A percentile compares a stretch with the other conserved stretches of the same genome.
phyloP scores from a whole-genome alignment of 2,329 filamentous ascomycete species.

The Calonectria montana region DNA sequence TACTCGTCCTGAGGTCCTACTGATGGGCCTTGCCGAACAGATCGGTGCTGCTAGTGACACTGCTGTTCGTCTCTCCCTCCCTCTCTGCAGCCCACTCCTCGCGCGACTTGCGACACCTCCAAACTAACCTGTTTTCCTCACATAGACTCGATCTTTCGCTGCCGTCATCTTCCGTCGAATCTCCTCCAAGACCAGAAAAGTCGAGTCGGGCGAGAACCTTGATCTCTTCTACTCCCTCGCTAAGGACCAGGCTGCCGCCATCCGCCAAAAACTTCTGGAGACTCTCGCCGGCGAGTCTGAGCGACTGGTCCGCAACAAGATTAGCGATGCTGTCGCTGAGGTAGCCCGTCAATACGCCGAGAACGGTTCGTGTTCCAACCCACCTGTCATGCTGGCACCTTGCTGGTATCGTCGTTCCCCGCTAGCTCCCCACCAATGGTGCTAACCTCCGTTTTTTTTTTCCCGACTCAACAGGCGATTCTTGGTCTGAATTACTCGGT shows the following conservation, averaged over 20 bases:
- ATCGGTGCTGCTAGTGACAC: conserved; percentile 81
- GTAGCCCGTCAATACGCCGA: conserved; percentile 95
- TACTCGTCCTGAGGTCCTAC: conserved; percentile 82
- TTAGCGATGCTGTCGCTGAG: conserved; percentile 97
- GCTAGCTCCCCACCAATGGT: conserved; percentile 20
- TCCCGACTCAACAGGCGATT: conserved; percentile 67
- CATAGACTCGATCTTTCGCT: conserved; percentile 87
- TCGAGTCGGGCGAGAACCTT: conserved; percentile 74
- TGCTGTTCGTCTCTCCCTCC: conserved; percentile 62
- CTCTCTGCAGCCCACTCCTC: not conserved
- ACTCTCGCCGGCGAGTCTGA: conserved; percentile 79
- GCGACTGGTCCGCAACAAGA: conserved; percentile 87
- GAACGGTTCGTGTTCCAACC: conserved; percentile 71
- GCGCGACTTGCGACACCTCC: conserved; percentile 6
- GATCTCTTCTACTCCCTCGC: conserved; percentile 89
- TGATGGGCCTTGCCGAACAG: conserved; percentile 96
- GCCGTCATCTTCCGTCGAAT: conserved; percentile 96
- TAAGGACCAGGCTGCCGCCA: conserved; percentile 78
- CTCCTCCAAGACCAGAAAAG: conserved; percentile 88
- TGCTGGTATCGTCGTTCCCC: not conserved
- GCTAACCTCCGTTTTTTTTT: conserved; percentile 30
- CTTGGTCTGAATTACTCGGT: conserved; percentile 90
- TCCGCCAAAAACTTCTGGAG: conserved; percentile 86
- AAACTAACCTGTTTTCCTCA: conserved; percentile 26
- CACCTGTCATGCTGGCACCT: not conserved